Base-by-base conservation (phyloP, 345 rosid species). In the Crucihimalaya himalaica region DNA sequence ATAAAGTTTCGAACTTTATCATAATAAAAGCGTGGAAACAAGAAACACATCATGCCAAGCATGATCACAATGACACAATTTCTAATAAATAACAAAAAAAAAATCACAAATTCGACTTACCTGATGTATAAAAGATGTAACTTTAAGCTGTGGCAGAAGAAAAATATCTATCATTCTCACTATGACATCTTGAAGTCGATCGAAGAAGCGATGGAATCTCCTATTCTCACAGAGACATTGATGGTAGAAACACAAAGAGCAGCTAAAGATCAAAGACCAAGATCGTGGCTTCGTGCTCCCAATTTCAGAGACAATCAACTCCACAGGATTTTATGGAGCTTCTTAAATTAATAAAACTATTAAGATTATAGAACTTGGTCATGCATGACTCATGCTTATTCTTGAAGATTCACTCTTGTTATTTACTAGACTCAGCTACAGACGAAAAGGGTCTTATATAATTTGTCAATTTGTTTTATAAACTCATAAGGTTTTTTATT, bases 271-370 rank as follows among this genome's bases (percentile, higher is more conserved):
- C 71, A 73, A 16, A 23, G 28, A 50, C 7, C 57, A 46, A 46
- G 51, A 18, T 46, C 51, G 51, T 46, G 51, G 51, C 21, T 68
- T 70, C 66, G 35, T 70, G 79, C 66, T 69, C 59, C 66, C 37
- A 27, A 43, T 69, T 54, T 55, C 35, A 27, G n/a, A 76, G 65
- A 70, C 75, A 54, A 39, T 39, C 43, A 39, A 12, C 5, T 40
- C 46, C 16, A 40, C n/a, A 40, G 39, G 68, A 51, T 75, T 57
- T 60, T 60, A 21, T 28, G 18, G 16, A 39, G n/a, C 59, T 74
- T 56, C 28, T 34, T 37, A 23, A 3, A 65, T 10, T 34, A 23
- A 13, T 29, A 50, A 0, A 16, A 70, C 34, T 46, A 25, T 10
- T 23, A 45, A 56, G 47, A 21, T 6, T n/a, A n/a, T n/a, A n/a